A percentile compares a stretch with the other conserved stretches of the same genome.
Conservation (phyloP, 2,329 filamentous ascomycete genomes). For the Penicillium sp. region DNA sequence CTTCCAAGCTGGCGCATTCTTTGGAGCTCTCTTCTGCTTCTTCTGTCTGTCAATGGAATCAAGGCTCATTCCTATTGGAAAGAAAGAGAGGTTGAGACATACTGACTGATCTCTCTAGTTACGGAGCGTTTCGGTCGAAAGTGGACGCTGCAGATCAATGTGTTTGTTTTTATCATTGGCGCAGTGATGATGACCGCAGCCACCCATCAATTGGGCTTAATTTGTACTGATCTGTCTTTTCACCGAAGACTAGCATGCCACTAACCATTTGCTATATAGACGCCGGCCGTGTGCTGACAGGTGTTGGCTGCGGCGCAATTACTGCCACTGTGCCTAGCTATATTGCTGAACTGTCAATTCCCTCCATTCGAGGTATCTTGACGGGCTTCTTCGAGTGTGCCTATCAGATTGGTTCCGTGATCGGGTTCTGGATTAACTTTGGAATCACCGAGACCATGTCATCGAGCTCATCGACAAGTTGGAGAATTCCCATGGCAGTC, state of each 20-base stretch:
- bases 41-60: constrained; percentile 13
- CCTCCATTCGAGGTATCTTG: constrained; percentile 37
- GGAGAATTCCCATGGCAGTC: constrained; percentile 31
- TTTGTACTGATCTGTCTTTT: background rate
- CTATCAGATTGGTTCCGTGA: constrained; percentile 37
- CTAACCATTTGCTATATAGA: constrained; percentile 14
- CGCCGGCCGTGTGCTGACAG: constrained; percentile 39
- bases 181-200: constrained; percentile 49
- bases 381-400: constrained; percentile 37
- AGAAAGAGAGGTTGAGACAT: background rate
- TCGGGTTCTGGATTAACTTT: constrained; percentile 43
- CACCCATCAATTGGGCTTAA: constrained; percentile 37
- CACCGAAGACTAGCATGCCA: background rate
- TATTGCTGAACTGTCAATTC: constrained; percentile 35
- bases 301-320: constrained; percentile 36
- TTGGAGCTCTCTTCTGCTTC: constrained; percentile 55
- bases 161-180: constrained; percentile 50
- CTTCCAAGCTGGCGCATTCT: constrained; percentile 56
- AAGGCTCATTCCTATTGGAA: too few relatives aligned
- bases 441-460: constrained; percentile 34
- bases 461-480: constrained; percentile 16
- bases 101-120: constrained; percentile 19
- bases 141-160: constrained; percentile 52
- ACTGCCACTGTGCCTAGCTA: constrained; percentile 39
- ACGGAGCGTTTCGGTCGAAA: constrained; percentile 55